These are phyloP conservation scores for Brachypodium distachyon DNA, from an alignment of 202 grass and related monocot species.

Conservation along the genomic window DNA sequence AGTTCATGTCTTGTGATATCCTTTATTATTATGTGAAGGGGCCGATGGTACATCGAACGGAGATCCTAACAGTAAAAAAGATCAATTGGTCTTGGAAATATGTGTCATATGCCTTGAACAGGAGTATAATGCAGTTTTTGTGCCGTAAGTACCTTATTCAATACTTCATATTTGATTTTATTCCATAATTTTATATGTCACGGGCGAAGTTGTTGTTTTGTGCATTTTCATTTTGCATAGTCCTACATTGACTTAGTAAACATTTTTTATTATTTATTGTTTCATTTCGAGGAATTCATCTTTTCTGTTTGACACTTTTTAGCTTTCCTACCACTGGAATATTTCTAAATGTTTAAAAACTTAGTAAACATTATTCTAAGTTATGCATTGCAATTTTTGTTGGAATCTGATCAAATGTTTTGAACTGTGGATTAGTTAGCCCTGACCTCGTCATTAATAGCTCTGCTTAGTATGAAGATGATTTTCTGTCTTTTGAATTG, in stretches of 20 bases:
- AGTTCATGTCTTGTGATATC: constrained; percentile 2
- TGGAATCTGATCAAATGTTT: constrained; percentile 7
- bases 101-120: constrained; percentile 99
- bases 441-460: neutral
- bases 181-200: constrained; percentile 7
- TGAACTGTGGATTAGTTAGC: neutral
- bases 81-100: constrained; percentile 70
- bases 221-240: neutral
- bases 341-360: neutral
- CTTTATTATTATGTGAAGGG: constrained; percentile 37
- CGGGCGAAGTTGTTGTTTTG: neutral
- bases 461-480: neutral
- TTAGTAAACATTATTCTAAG: neutral
- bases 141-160: constrained; percentile 71
- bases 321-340: neutral
- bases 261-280: neutral
- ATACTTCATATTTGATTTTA: neutral
- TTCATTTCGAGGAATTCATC: neutral
- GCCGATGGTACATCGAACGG: constrained; percentile 35
- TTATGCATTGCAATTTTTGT: neutral
- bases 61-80: constrained; percentile 49
- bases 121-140: constrained; percentile 98
- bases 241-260: neutral
- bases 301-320: neutral
- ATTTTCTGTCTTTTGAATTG: neutral